phyloP scores from a whole-genome alignment of 192 early-diverging fungal species.

The Podila verticillata region DNA sequence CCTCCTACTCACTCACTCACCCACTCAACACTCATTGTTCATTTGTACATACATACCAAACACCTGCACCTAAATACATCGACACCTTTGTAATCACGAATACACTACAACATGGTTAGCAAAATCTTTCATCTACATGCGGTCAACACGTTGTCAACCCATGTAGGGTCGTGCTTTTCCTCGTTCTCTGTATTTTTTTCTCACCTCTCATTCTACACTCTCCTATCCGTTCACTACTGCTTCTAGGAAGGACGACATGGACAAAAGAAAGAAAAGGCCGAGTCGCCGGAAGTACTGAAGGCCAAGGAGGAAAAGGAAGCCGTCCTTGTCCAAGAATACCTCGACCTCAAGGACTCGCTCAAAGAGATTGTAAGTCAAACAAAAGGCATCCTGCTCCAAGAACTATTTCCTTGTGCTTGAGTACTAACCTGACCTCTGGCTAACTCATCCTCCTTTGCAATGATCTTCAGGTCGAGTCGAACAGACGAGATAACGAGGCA shows the following conservation, averaged over 20 bases:
- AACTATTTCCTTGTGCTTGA: neutral
- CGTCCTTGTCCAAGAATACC: conserved; percentile 26
- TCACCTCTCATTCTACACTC: neutral
- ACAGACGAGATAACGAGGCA: conserved; percentile 57
- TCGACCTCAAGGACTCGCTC: conserved; percentile 30
- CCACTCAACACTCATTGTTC: too few relatives aligned
- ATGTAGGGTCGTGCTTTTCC: neutral
- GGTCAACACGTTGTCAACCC: too few relatives aligned
- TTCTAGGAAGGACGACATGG: neutral
- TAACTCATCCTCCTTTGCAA: neutral
- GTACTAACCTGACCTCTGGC: neutral
- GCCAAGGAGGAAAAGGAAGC: conserved; percentile 30
- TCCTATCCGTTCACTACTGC: neutral
- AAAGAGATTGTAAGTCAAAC: conserved; percentile 1
- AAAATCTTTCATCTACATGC: too few relatives aligned
- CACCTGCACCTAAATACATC: too few relatives aligned
- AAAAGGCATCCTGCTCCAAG: neutral
- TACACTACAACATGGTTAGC: too few relatives aligned
- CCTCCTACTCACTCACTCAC: neutral
- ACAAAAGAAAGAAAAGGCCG: conserved; percentile 35
- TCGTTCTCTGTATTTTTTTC: neutral
- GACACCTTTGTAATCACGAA: too few relatives aligned
- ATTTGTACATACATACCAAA: too few relatives aligned
- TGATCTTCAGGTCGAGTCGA: conserved; percentile 35
- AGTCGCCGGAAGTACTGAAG: conserved; percentile 31